These are phyloP conservation scores for Penicillium argentinense DNA, from an alignment of 495 filamentous ascomycete species.

Conservation along the genomic window DNA sequence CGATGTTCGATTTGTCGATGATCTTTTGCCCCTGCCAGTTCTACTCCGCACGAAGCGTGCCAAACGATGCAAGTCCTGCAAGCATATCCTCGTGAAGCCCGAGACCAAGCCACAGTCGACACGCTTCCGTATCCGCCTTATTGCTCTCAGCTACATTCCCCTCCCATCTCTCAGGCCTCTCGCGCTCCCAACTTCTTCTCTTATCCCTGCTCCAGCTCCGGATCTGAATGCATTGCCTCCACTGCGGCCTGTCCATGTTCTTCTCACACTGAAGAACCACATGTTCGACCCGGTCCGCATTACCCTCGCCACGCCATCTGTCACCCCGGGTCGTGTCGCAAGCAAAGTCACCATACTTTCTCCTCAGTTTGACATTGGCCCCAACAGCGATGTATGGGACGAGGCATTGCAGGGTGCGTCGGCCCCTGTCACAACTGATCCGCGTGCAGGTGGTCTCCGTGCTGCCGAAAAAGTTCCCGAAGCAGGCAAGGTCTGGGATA, in stretches of 20 bases:
- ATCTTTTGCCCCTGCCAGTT: slow-evolving; percentile 75
- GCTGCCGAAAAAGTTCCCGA: slow-evolving; percentile 65
- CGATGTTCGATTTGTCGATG: slow-evolving; percentile 54
- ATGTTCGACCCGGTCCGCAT: slow-evolving; percentile 88
- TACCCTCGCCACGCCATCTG: slow-evolving; percentile 79
- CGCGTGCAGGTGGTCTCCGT: slow-evolving; percentile 28
- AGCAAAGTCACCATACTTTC: slow-evolving; percentile 89
- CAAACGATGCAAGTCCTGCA: slow-evolving; percentile 88
- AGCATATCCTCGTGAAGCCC: slow-evolving; percentile 94
- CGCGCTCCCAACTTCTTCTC: slow-evolving; percentile 34
- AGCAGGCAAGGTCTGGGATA: slow-evolving; percentile 93
- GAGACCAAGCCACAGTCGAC: slow-evolving; percentile 84
- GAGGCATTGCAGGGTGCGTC: slow-evolving; percentile 66
- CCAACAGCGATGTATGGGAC: slow-evolving; percentile 95
- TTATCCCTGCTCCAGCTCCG: slow-evolving; percentile 24
- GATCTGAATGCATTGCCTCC: slow-evolving; percentile 58
- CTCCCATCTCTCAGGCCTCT: slow-evolving; percentile 69
- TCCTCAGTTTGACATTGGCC: slow-evolving; percentile 91
- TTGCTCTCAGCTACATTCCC: slow-evolving; percentile 88
- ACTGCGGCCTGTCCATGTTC: slow-evolving; percentile 70
- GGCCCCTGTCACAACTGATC: slow-evolving; percentile 36
- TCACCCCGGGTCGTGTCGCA: slow-evolving; percentile 73
- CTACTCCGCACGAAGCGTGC: slow-evolving; percentile 87
- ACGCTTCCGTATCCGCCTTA: slow-evolving; percentile 83
- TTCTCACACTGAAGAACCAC: slow-evolving; percentile 89